These are phyloP conservation scores for Mortierella sp. DNA, from an alignment of 371 early-diverging fungal genomes.

Conservation along the genomic window DNA sequence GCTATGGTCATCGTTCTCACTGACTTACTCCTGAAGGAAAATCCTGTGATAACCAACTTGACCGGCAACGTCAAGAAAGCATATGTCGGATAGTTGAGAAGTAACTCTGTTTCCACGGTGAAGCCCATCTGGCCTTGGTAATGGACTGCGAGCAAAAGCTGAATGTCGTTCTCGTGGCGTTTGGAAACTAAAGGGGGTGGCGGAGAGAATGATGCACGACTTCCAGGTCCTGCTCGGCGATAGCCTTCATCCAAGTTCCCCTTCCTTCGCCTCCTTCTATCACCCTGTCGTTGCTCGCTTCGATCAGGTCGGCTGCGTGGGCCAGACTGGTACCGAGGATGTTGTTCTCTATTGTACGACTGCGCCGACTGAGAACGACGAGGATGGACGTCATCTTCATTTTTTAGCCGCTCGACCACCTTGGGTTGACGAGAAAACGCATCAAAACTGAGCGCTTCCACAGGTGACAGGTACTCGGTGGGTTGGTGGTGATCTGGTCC, in stretches of 20 bases:
- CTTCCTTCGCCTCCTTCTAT: conserved; percentile 10
- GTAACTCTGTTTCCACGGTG: conserved; percentile 88
- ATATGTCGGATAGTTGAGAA: conserved; percentile 94
- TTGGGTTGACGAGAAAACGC: conserved; percentile 32
- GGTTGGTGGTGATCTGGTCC: conserved; percentile 3
- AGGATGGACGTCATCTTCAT: not conserved
- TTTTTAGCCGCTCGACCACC: conserved; percentile 22
- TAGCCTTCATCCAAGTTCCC: conserved; percentile 2
- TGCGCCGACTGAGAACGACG: conserved; percentile 11
- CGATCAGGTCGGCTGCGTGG: not conserved
- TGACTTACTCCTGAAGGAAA: conserved; percentile 81
- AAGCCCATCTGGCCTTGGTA: conserved; percentile 91
- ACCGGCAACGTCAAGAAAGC: conserved; percentile 94
- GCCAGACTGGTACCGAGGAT: conserved; percentile 20
- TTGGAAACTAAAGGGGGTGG: conserved; percentile 17
- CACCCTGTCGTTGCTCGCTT: not conserved
- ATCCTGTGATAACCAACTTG: conserved; percentile 83
- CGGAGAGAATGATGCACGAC: conserved; percentile 15
- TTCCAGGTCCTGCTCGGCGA: conserved; percentile 1
- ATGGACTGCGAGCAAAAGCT: conserved; percentile 78
- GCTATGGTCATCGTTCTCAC: not conserved
- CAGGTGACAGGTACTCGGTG: conserved; percentile 34
- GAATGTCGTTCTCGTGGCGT: conserved; percentile 77
- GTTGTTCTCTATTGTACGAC: conserved; percentile 16
- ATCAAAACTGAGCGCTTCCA: conserved; percentile 45